Percentiles rank a stretch among this genome's conserved stretches.
Conservation (phyloP, 2,329 filamentous ascomycete species). For the Fusarium sp. region DNA sequence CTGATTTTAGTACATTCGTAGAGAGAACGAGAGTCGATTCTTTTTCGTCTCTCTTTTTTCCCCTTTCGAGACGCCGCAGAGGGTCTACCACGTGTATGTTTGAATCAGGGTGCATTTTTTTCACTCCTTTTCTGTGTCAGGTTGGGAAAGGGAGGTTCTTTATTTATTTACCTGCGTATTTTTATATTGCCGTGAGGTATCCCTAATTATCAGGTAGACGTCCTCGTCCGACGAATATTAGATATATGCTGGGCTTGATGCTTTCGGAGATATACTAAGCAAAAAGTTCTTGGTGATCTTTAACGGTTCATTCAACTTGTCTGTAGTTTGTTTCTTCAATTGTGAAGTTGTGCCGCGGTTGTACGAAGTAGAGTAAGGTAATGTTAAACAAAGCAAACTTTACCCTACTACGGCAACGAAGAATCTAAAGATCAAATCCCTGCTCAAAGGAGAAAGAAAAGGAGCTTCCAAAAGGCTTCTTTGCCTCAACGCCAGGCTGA, state of each 20-base stretch:
- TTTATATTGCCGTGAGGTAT: neutral
- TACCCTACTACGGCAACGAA: slow-evolving; percentile 6
- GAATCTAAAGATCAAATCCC: slow-evolving; percentile 7
- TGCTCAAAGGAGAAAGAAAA: slow-evolving; percentile 4
- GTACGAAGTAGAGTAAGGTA: neutral
- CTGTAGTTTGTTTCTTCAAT: neutral
- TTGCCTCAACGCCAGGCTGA: slow-evolving; percentile 31
- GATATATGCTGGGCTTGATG: neutral
- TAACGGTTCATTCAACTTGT: neutral
- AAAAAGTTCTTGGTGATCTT: neutral
- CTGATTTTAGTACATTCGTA: neutral
- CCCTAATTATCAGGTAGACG: neutral
- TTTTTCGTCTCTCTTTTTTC: slow-evolving; percentile 14
- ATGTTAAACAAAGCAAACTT: neutral
- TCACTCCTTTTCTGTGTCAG: slow-evolving; percentile 16
- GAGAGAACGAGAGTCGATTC: slow-evolving; percentile 10
- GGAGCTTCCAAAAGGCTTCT: slow-evolving; percentile 28
- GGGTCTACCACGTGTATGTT: slow-evolving; percentile 16
- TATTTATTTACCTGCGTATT: neutral
- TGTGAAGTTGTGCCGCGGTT: neutral
- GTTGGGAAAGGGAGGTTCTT: neutral
- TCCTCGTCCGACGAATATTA: neutral
- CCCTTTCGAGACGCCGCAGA: slow-evolving; percentile 6
- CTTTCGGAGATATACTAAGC: neutral
- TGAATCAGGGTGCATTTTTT: slow-evolving; percentile 16